Conservation (phyloP, 2,329 filamentous ascomycete genomes). For the Botrytis cinerea region DNA sequence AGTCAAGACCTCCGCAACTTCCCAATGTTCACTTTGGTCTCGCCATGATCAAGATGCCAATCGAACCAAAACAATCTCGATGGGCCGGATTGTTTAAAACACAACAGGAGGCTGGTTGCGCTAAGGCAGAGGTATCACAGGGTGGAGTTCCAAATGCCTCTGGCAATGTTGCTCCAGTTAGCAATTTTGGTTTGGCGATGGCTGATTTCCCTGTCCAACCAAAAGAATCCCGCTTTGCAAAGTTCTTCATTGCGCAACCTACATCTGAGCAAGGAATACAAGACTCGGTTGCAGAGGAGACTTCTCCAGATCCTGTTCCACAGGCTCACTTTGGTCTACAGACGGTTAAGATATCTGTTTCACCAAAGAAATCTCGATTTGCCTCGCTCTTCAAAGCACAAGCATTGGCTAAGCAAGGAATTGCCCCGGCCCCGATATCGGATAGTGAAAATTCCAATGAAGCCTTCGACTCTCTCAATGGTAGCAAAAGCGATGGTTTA, state of each 20-base stretch:
- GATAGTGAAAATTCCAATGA: neutral
- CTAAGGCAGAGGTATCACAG: neutral
- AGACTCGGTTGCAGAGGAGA: neutral
- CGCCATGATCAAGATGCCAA: neutral
- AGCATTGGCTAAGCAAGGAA: neutral
- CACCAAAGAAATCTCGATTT: neutral
- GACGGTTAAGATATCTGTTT: neutral
- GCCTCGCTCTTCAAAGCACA: neutral
- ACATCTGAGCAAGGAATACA: neutral
- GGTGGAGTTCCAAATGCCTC: neutral
- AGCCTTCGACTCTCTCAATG: neutral
- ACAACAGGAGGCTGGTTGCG: neutral
- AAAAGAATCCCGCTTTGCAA: neutral
- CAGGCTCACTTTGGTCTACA: neutral
- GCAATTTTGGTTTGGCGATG: neutral
- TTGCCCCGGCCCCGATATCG: neutral
- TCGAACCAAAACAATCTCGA: neutral
- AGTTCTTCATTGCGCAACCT: neutral
- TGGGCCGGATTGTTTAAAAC: neutral
- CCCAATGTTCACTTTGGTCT: neutral
- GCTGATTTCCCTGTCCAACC: neutral
- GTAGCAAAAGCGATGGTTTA: rapidly evolving
- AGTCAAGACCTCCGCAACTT: neutral
- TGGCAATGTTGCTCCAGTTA: neutral
- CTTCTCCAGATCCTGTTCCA: neutral